Conservation (phyloP, 164 flowering plant genomes). For the Vitis rotundifolia region DNA sequence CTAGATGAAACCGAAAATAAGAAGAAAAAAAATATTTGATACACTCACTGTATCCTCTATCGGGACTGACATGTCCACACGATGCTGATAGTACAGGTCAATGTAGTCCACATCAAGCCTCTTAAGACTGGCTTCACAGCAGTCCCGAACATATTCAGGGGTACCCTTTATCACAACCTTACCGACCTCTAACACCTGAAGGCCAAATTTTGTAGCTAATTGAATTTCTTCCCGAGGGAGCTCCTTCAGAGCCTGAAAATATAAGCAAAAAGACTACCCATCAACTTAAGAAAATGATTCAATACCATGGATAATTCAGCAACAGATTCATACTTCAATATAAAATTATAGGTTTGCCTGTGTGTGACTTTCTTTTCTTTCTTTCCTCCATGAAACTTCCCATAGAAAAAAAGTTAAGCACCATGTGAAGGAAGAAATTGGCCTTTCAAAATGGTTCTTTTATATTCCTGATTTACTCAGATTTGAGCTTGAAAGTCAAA, state of each 20-base stretch:
- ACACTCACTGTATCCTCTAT: slow-evolving; percentile 69
- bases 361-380: too few relatives aligned
- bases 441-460: too few relatives aligned
- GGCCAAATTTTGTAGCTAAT: slow-evolving; percentile 57
- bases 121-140: slow-evolving; percentile 73
- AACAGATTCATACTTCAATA: too few relatives aligned
- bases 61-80: slow-evolving; percentile 56
- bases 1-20: not conserved
- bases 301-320: too few relatives aligned
- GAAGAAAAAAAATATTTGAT: not conserved
- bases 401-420: too few relatives aligned
- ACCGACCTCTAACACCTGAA: not conserved
- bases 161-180: slow-evolving; percentile 35
- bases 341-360: too few relatives aligned
- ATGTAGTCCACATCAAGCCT: slow-evolving; percentile 63
- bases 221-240: slow-evolving; percentile 55
- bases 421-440: too few relatives aligned
- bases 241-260: slow-evolving; percentile 53
- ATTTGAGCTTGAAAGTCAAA: not conserved
- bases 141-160: slow-evolving; percentile 59
- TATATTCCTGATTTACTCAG: too few relatives aligned
- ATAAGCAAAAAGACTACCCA: not conserved
- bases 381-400: not conserved
- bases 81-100: slow-evolving; percentile 69
- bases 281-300: not conserved